Evolutionary conservation across 2,329 filamentous ascomycete species (phyloP), one percentile per base, ranked within the genome.

Genomic region (Monilinia fructigena): DNA sequence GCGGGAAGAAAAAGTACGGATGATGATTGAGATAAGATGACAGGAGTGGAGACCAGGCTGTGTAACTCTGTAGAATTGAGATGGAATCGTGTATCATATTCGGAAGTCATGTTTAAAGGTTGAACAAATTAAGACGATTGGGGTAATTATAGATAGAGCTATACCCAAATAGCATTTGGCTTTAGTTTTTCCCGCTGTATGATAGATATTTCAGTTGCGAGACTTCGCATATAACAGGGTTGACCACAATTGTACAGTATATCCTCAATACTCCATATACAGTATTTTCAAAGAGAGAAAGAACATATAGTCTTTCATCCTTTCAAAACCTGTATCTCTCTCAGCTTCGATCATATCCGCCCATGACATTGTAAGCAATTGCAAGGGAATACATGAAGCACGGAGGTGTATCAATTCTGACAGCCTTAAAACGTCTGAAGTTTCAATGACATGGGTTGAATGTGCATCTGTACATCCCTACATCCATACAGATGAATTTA

Each of bases 351-450:
- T 47, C 45, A 61, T 61, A 58, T 47, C 62, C 66, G 64, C 68
- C 63, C 65, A 56, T 55, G 60, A 56, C 14, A 63, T 64, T 63
- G 60, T 66, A 50, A 64, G 35, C 54, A 28, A 28, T 28, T 28
- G 28, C 28, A 67, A 70, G 70, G 68, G 67, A 70, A 63, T 48
- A 42, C 18, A 59, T 73, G 72, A 71, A 67, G 70, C 72, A 73
- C 67, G 67, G 67, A 67, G 67, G 67, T 66, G 71, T 71, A 54
- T 72, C 70, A 70, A 58, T 56, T 60, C 68, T 61, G 55, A 72
- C 71, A 62, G 6, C 28, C 48, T 16, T 68, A 65, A 72, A 72
- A 72, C 71, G 35, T 65, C 55, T 55, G 60, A 54, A 58, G 72
- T 73, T 72, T 73, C 72, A 50, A 60, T 50, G 6, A 20, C 45